Percentiles rank a stretch among this genome's conserved stretches.
Conservation (phyloP, 257 asterid species). For the Rubia yunnanensis region DNA sequence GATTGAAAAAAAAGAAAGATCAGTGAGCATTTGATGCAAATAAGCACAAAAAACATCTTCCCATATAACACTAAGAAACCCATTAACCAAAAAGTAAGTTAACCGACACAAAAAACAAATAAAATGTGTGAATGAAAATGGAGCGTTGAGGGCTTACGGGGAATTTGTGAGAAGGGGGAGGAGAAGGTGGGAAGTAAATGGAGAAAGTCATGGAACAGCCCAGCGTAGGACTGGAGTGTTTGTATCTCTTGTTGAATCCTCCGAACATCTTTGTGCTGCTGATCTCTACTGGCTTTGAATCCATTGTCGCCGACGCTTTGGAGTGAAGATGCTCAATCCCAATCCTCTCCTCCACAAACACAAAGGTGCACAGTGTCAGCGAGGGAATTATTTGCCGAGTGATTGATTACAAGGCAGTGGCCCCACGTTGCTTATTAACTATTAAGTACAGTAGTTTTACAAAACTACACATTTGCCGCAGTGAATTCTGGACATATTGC, state of each 20-base stretch:
- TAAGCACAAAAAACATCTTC: too few relatives aligned
- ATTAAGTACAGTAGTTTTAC: too few relatives aligned
- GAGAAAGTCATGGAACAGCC: conserved; percentile 90
- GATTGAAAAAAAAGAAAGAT: too few relatives aligned
- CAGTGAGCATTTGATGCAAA: too few relatives aligned
- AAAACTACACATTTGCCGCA: too few relatives aligned
- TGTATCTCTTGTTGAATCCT: conserved; percentile 90
- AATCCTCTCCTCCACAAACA: not conserved
- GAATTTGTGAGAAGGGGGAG: conserved; percentile 58
- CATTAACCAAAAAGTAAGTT: not conserved
- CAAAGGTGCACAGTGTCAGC: not conserved
- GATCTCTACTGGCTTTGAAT: conserved; percentile 59
- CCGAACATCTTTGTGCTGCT: conserved; percentile 90
- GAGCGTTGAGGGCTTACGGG: conserved; percentile 40
- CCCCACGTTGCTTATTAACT: too few relatives aligned
- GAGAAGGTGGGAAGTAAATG: conserved; percentile 79
- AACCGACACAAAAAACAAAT: not conserved
- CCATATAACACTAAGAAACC: not conserved
- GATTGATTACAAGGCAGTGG: not conserved
- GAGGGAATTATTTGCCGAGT: not conserved
- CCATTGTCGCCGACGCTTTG: conserved; percentile 18
- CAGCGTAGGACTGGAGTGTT: conserved; percentile 69
- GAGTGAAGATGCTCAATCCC: not conserved
- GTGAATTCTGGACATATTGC: too few relatives aligned
- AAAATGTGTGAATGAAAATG: not conserved